These are phyloP conservation scores for Nigrograna mackinnonii DNA, from an alignment of 2,329 filamentous ascomycete genomes.

Conservation along the genomic window DNA sequence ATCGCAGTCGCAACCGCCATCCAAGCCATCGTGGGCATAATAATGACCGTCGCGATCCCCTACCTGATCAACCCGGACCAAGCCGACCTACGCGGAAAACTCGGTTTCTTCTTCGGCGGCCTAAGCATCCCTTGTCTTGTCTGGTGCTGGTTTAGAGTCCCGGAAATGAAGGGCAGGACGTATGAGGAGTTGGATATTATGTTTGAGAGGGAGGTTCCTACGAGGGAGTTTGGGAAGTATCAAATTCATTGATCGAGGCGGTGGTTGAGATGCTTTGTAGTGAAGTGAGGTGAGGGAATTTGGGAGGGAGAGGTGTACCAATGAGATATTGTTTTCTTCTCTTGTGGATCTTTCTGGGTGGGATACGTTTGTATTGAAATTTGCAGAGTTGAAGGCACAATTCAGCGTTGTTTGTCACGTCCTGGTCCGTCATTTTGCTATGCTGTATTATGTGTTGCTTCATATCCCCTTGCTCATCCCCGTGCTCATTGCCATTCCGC, in stretches of 20 bases:
- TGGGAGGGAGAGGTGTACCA: no score
- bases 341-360: no score
- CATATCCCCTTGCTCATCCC: no score
- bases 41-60: constrained; percentile 45
- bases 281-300: no score
- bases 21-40: constrained; percentile 44
- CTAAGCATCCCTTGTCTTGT: constrained; percentile 34
- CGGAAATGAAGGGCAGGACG: constrained; percentile 46
- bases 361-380: no score
- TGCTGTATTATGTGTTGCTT: no score
- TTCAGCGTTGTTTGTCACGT: no score
- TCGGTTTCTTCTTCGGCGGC: constrained; percentile 48
- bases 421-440: no score
- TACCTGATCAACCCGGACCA: constrained; percentile 48
- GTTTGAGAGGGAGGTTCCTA: constrained; percentile 41
- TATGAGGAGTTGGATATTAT: constrained; percentile 49
- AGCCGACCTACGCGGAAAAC: constrained; percentile 43
- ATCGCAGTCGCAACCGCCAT: constrained; percentile 69
- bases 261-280: no score
- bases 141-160: constrained; percentile 43
- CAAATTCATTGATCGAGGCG: constrained; percentile 6
- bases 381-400: no score
- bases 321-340: no score
- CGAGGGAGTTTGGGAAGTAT: constrained; percentile 34
- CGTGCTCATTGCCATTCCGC: no score